Evolutionary conservation across 441 rosid genomes (phyloP), one percentile per base, ranked within the genome.

Genomic region (Syzygium syzygioides): DNA sequence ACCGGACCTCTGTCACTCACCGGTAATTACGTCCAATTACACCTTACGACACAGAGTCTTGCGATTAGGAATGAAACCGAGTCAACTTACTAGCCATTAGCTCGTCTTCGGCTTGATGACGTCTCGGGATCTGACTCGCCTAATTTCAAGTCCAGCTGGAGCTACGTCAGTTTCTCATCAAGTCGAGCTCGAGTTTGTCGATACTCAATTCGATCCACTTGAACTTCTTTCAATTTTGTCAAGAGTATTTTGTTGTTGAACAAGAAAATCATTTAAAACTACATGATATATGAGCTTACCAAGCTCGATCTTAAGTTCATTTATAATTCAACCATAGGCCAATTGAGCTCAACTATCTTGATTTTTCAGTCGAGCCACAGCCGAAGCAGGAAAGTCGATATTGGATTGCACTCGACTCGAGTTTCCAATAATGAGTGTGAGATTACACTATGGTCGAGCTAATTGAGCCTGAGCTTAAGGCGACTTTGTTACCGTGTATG

Each of bases 391-490:
- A n/a, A 54, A 62, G 37, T 64, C 3, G 4, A 64, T 9, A 30
- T n/a, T 2, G 19, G 37, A 19, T 62, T 0, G 71, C 6, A 0
- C 30, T 62, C 68, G 0, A 62, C 71, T 1, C 7, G 20, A 15
- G 34, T 62, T n/a, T n/a, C 34, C 34, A n/a, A n/a, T 3, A n/a
- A 6, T n/a, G 34, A n/a, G 5, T 7, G 0, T 6, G 37, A 11
- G 7, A 62, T n/a, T 3, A 7, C 18, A 2, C 7, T 1, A 7
- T 6, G 37, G 3, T 62, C 3, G 20, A 14, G 11, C 0, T 15
- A 9, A 62, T 15, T 62, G 71, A 64, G 32, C 71, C 30, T 3
- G 0, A 14, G 37, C 20, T n/a, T n/a, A 3, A 3, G 71, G 25
- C 14, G 0, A 57, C 30, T 62, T 62, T 62, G n/a, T 62, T n/a